Evolutionary conservation across 2,329 filamentous ascomycete species (phyloP).

Genomic region (Fusarium sp.): DNA sequence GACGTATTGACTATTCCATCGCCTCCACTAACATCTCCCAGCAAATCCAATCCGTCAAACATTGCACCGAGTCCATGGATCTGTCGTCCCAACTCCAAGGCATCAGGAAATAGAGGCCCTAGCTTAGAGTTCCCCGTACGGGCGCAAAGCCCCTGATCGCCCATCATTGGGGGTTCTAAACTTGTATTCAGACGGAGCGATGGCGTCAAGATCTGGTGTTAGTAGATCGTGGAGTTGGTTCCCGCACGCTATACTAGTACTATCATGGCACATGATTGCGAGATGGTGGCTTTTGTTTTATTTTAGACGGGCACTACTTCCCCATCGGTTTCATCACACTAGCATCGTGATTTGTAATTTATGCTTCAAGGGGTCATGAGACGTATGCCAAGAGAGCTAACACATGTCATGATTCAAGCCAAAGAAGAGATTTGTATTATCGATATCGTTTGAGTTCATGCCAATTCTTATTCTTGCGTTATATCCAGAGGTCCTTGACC

Average conservation of each 20-base stretch:
- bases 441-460: background rate
- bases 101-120: background rate
- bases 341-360: slow-evolving; percentile 7
- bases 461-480: background rate
- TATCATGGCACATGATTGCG: background rate
- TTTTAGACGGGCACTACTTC: background rate
- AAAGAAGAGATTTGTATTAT: background rate
- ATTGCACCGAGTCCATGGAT: slow-evolving; percentile 15
- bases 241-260: slow-evolving; percentile 6
- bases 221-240: slow-evolving; percentile 1
- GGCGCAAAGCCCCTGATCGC: slow-evolving; percentile 7
- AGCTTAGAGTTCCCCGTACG: slow-evolving; percentile 3
- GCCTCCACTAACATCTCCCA: background rate
- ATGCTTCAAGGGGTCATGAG: slow-evolving; percentile 5
- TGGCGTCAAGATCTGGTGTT: slow-evolving; percentile 7
- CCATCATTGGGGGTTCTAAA: background rate
- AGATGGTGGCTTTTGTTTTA: background rate
- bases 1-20: slow-evolving; percentile 7
- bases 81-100: slow-evolving; percentile 2
- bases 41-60: background rate
- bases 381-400: slow-evolving; percentile 14
- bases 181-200: slow-evolving; percentile 15
- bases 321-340: background rate
- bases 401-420: background rate
- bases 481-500: slow-evolving; percentile 48